Evolutionary conservation across 495 filamentous ascomycete genomes (phyloP).

Genomic region (Tuber calosporum): DNA sequence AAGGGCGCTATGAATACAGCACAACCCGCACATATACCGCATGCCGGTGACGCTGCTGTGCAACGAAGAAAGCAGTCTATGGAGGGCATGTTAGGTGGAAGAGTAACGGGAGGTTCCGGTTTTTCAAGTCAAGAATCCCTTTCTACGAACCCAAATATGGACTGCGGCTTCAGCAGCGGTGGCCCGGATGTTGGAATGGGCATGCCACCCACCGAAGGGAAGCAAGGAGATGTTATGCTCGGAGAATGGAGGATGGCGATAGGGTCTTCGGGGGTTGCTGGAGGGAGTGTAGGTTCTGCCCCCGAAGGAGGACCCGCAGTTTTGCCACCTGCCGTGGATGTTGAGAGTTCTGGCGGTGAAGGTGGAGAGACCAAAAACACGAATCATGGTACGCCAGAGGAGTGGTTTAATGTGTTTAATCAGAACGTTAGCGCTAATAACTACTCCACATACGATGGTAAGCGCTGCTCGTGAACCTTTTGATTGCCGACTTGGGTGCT

Average conservation of each 20-base stretch:
- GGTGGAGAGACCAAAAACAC: slow-evolving; percentile 19
- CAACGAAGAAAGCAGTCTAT: background rate
- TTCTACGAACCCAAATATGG: background rate
- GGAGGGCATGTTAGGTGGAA: background rate
- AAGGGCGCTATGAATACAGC: slow-evolving; percentile 28
- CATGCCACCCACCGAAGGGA: background rate
- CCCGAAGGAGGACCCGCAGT: slow-evolving; percentile 26
- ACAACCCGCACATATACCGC: slow-evolving; percentile 20
- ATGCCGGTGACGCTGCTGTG: background rate
- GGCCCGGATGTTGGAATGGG: slow-evolving; percentile 14
- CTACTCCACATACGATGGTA: slow-evolving; percentile 39
- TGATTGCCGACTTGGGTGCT: background rate
- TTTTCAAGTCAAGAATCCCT: background rate
- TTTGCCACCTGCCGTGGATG: slow-evolving; percentile 25
- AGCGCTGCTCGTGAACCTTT: background rate
- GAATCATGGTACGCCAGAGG: slow-evolving; percentile 34
- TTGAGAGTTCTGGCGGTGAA: slow-evolving; percentile 21
- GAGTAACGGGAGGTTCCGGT: background rate
- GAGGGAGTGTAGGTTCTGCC: slow-evolving; percentile 27
- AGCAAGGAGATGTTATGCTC: slow-evolving; percentile 22
- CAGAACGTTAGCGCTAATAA: slow-evolving; percentile 39
- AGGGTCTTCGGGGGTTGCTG: slow-evolving; percentile 14
- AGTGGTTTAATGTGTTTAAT: slow-evolving; percentile 41
- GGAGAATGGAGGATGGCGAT: slow-evolving; percentile 17
- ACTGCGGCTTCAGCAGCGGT: slow-evolving; percentile 24